Evolutionary conservation across 352 stramenopile species (phyloP).

Genomic region (Pythium pyrilobum): DNA sequence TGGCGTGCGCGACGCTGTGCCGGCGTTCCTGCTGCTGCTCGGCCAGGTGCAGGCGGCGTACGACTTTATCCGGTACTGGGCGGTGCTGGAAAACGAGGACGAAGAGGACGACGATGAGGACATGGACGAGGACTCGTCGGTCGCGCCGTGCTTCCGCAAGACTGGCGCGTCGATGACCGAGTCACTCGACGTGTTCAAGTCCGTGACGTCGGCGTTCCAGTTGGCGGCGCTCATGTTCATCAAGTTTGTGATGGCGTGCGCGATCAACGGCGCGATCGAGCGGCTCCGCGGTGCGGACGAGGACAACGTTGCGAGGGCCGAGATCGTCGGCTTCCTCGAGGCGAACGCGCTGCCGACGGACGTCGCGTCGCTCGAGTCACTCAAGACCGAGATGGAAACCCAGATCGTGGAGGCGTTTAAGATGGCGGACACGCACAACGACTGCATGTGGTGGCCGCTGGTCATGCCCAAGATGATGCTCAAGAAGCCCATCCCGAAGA

Average conservation of each 20-base stretch:
- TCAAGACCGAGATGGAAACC: too few species aligned
- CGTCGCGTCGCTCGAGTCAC: too few species aligned
- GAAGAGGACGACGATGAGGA: not conserved
- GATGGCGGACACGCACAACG: too few species aligned
- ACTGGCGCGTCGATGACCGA: not conserved
- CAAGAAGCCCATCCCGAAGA: too few species aligned
- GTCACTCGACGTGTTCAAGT: slow-evolving; percentile 1
- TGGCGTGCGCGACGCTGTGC: not conserved
- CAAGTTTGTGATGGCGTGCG: not conserved
- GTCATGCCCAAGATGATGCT: too few species aligned
- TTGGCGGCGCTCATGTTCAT: slow-evolving; percentile 3
- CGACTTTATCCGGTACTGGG: not conserved
- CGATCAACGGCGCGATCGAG: not conserved
- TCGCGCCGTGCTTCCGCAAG: slow-evolving; percentile 4
- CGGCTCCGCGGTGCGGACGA: too few species aligned
- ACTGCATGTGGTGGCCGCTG: too few species aligned
- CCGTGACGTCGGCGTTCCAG: slow-evolving; percentile 1
- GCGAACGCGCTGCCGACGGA: too few species aligned
- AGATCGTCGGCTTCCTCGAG: too few species aligned
- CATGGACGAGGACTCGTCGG: not conserved
- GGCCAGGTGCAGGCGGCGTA: not conserved
- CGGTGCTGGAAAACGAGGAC: not conserved
- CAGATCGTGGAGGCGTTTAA: too few species aligned
- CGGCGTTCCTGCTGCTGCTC: not conserved
- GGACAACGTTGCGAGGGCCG: too few species aligned